Evolutionary conservation across 2,329 filamentous ascomycete species (phyloP).

Genomic region (Elsinoe ampelina): DNA sequence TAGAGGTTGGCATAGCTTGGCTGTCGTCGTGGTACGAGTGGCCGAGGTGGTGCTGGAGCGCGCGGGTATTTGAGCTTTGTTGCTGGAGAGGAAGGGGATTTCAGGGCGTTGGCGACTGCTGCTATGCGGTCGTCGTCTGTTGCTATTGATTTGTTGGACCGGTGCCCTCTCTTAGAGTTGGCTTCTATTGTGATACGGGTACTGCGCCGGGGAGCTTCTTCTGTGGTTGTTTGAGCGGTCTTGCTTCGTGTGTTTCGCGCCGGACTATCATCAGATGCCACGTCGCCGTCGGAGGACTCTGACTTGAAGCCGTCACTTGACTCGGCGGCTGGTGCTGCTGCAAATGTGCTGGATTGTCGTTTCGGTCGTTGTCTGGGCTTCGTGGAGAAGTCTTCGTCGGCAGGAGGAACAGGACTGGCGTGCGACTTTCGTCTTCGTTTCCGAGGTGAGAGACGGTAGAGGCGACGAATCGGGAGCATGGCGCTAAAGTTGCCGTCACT

Average conservation of each 20-base stretch:
- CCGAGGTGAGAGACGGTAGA: conserved; percentile 42
- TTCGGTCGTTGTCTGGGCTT: conserved; percentile 11
- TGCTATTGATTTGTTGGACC: conserved; percentile 21
- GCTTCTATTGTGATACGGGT: conserved; percentile 89
- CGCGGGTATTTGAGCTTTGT: conserved; percentile 71
- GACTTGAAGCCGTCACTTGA: conserved; percentile 14
- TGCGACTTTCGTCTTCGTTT: conserved; percentile 25
- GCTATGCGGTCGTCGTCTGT: conserved; percentile 31
- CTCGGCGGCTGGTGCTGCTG: conserved; percentile 6
- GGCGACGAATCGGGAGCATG: conserved; percentile 59
- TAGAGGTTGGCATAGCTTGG: conserved; percentile 68
- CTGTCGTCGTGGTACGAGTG: conserved; percentile 78
- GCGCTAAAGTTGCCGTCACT: conserved; percentile 70
- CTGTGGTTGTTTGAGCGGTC: conserved; percentile 38
- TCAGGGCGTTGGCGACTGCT: conserved; percentile 62
- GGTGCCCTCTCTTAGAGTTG: conserved; percentile 43
- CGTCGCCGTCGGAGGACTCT: neutral
- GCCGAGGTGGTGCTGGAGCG: conserved; percentile 77
- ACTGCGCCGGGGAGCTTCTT: conserved; percentile 63
- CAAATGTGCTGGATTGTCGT: neutral
- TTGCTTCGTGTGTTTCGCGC: conserved; percentile 55
- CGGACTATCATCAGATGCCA: conserved; percentile 30
- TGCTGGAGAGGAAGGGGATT: conserved; percentile 82
- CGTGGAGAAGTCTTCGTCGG: conserved; percentile 2
- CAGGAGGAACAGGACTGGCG: neutral